Evolutionary conservation across 2,329 filamentous ascomycete genomes (phyloP).

Genomic region (Penicillium concentricum): DNA sequence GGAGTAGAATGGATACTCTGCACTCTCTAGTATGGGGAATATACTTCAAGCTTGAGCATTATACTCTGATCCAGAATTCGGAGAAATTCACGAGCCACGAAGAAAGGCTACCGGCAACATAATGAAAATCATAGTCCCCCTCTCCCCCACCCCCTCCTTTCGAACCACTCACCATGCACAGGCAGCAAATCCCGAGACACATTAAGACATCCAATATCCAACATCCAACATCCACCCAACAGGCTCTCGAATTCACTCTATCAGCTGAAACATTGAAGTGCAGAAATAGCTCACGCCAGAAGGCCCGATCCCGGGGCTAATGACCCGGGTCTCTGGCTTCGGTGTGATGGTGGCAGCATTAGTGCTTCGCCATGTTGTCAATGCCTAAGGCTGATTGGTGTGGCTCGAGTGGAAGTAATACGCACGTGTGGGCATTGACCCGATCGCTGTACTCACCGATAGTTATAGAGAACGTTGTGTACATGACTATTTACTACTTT

Average conservation of each 20-base stretch:
- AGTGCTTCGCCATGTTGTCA: conserved; percentile 4
- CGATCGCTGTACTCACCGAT: conserved; percentile 5
- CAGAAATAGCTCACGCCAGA: conserved; percentile 5
- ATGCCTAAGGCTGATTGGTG: conserved; percentile 6
- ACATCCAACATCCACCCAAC: background rate
- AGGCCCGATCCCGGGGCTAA: conserved; percentile 9
- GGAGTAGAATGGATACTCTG: background rate
- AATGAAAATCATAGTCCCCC: background rate
- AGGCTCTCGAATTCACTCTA: background rate
- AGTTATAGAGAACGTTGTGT: background rate
- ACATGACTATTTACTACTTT: background rate
- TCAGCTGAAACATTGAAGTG: background rate
- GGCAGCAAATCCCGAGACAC: background rate
- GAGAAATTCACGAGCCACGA: background rate
- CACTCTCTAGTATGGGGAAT: background rate
- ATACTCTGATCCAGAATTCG: background rate
- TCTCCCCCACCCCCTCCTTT: background rate
- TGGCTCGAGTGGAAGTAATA: background rate
- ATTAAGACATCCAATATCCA: background rate
- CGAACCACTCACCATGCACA: background rate
- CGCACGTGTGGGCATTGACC: background rate
- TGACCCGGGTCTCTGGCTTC: conserved; percentile 9
- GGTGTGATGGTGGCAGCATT: conserved; percentile 12
- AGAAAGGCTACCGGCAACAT: too few species aligned
- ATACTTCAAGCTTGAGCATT: background rate